Percentiles rank a stretch among this genome's conserved stretches.
Conservation (phyloP, 2,329 filamentous ascomycete species). For the Lithohypha guttulata region DNA sequence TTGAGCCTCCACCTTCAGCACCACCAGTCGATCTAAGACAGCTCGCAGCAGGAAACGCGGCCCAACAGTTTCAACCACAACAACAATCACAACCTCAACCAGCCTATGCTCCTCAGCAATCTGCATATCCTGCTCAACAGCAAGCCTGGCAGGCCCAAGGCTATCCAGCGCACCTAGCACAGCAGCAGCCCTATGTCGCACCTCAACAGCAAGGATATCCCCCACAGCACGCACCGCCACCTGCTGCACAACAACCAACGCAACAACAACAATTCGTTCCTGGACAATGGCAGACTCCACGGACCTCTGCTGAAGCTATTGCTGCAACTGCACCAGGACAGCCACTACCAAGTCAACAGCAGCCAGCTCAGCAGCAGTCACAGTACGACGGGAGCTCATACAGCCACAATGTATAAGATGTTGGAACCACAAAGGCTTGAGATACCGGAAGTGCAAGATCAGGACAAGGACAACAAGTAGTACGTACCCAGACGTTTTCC, state of each 20-base stretch:
- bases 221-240: too few relatives aligned
- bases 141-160: neutral
- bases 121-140: neutral
- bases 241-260: neutral
- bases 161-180: neutral
- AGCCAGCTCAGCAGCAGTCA: neutral
- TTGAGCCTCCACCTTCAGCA: conserved; percentile 1
- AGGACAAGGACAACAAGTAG: too few relatives aligned
- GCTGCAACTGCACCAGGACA: conserved; percentile 5
- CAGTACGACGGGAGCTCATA: neutral
- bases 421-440: too few relatives aligned
- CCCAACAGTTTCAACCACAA: neutral
- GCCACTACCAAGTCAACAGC: neutral
- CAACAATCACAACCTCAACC: neutral
- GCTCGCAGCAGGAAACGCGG: neutral
- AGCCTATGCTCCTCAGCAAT: neutral
- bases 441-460: too few relatives aligned
- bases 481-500: too few relatives aligned
- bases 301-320: conserved; percentile 2
- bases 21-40: conserved; percentile 6
- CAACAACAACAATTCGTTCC: conserved; percentile 1
- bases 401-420: conserved; percentile 7
- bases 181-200: neutral
- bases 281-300: neutral
- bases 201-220: neutral